Evolutionary conservation across 305 asterid genomes (phyloP).

Genomic region (Fraxinus angustifolia): DNA sequence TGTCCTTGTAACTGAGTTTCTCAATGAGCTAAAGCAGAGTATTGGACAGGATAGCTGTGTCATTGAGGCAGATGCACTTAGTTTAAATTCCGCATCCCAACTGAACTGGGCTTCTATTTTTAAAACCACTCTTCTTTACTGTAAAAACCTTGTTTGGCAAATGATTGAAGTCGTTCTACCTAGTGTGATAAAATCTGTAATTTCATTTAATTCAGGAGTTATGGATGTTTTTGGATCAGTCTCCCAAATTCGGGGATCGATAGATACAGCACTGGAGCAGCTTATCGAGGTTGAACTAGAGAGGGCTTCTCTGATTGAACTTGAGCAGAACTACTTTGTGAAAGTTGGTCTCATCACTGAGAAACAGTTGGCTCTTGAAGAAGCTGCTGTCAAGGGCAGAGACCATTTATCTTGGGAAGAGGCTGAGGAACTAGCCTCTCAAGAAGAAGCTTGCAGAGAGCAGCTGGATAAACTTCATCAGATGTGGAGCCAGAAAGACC

Average conservation of each 20-base stretch:
- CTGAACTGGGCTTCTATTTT: constrained; percentile 68
- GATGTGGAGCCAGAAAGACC: constrained; percentile 90
- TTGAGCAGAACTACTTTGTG: constrained; percentile 88
- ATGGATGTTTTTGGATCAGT: constrained; percentile 89
- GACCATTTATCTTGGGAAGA: constrained; percentile 99
- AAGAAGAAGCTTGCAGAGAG: constrained; percentile 95
- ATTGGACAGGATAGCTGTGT: constrained; percentile 41
- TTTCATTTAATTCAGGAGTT: constrained; percentile 69
- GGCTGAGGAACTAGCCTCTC: constrained; percentile 99
- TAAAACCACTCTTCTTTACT: constrained; percentile 54
- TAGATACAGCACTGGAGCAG: constrained; percentile 87
- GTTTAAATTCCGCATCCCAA: constrained; percentile 30
- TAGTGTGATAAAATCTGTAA: constrained; percentile 59
- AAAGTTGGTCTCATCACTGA: constrained; percentile 88
- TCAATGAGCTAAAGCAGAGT: constrained; percentile 54
- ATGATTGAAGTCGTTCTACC: constrained; percentile 74
- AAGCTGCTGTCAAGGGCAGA: constrained; percentile 91
- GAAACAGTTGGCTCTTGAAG: constrained; percentile 91
- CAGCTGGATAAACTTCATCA: constrained; percentile 91
- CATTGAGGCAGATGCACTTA: constrained; percentile 36
- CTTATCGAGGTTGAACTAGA: constrained; percentile 87
- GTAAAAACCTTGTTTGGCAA: constrained; percentile 57
- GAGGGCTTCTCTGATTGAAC: constrained; percentile 71
- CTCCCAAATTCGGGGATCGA: constrained; percentile 80
- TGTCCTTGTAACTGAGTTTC: constrained; percentile 66